A percentile compares a stretch with the other conserved stretches of the same genome.
These are phyloP conservation scores for Euphorbia schlechtendalii DNA, from an alignment of 441 rosid genomes.

Conservation along the genomic window DNA sequence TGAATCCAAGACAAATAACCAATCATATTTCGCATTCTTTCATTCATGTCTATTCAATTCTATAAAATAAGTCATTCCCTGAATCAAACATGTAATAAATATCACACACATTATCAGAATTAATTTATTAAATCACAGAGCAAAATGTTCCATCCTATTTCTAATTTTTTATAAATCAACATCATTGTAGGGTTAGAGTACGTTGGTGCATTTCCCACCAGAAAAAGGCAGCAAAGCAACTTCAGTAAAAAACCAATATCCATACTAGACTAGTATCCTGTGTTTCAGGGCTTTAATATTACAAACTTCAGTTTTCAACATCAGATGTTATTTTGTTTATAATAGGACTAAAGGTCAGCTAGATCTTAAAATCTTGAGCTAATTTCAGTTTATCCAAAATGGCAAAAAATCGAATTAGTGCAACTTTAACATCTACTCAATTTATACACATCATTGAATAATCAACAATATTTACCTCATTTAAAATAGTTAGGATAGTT, in stretches of 20 bases:
- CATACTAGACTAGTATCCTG: neutral
- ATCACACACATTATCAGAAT: neutral
- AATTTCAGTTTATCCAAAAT: neutral
- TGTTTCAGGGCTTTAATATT: neutral
- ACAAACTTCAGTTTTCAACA: neutral
- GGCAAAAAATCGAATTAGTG: neutral
- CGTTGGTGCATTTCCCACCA: neutral
- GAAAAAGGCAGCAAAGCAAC: neutral
- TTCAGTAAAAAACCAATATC: neutral
- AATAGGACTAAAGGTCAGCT: neutral
- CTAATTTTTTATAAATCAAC: neutral
- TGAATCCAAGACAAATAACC: no score
- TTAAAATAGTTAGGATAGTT: neutral
- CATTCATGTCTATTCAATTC: no score
- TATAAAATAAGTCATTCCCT: no score
- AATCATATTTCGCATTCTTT: no score
- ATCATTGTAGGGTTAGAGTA: neutral
- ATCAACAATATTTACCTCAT: neutral
- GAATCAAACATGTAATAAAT: no score
- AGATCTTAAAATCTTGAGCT: neutral
- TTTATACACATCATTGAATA: neutral
- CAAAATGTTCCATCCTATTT: neutral
- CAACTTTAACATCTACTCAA: neutral
- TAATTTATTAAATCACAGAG: neutral
- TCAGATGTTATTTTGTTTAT: neutral